Evolutionary conservation across 2,329 filamentous ascomycete species (phyloP).

Genomic region (Trichoderma citrinoviride): DNA sequence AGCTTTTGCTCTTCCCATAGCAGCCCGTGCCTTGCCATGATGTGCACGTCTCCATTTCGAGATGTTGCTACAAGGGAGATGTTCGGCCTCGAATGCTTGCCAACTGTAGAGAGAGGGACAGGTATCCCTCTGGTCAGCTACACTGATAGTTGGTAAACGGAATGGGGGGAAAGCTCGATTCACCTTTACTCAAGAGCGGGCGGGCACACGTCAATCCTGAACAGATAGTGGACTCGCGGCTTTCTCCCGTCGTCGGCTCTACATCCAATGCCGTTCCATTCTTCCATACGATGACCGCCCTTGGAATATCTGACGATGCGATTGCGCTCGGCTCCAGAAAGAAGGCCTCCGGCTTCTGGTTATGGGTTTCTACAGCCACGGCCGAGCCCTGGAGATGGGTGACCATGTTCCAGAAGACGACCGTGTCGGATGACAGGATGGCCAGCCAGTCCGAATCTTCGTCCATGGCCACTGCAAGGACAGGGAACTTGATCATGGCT

Average conservation of each 20-base stretch:
- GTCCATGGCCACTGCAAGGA: conserved; percentile 64
- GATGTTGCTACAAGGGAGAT: conserved; percentile 46
- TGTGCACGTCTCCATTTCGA: conserved; percentile 49
- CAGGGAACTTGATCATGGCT: conserved; percentile 51
- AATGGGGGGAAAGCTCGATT: background rate
- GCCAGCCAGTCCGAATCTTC: conserved; percentile 64
- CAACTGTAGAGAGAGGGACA: conserved; percentile 2
- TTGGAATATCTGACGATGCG: conserved; percentile 38
- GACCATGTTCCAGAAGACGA: conserved; percentile 62
- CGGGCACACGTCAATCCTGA: conserved; percentile 48
- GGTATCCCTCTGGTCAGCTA: background rate
- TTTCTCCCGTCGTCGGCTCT: conserved; percentile 24
- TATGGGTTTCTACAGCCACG: conserved; percentile 48
- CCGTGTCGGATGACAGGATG: conserved; percentile 56
- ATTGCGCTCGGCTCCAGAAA: conserved; percentile 54
- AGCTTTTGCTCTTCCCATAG: conserved; percentile 53
- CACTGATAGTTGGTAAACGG: background rate
- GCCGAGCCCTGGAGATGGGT: conserved; percentile 56
- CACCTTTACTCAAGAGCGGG: conserved; percentile 46
- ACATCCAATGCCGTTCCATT: conserved; percentile 47
- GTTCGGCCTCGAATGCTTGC: conserved; percentile 20
- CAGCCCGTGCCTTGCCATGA: conserved; percentile 41
- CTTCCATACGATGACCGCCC: conserved; percentile 60
- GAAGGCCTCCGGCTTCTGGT: conserved; percentile 60
- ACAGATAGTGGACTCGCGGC: conserved; percentile 47